These are phyloP conservation scores for Tetracentron sinense DNA, from an alignment of 164 flowering plant genomes.

Conservation along the genomic window DNA sequence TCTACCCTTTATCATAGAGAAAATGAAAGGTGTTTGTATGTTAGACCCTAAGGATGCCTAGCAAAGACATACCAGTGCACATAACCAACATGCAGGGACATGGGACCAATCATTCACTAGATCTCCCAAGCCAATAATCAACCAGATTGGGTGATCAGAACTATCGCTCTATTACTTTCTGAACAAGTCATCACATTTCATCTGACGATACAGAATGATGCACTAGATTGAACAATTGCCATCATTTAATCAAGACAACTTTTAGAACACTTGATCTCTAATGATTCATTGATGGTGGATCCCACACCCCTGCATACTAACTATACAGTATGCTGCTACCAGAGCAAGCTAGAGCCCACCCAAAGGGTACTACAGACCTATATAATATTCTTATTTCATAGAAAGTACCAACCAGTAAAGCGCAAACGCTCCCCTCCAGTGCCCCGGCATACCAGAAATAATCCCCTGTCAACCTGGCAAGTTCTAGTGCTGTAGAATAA, in stretches of 20 bases:
- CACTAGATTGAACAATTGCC: neutral
- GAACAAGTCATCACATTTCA: neutral
- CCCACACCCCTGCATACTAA: neutral
- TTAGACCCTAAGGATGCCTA: neutral
- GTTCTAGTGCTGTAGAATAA: slow-evolving; percentile 91
- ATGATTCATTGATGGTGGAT: neutral
- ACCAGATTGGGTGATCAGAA: neutral
- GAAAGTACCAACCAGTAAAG: slow-evolving; percentile 66
- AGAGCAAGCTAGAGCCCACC: neutral
- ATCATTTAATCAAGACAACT: neutral
- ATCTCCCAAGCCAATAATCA: neutral
- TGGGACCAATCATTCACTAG: neutral
- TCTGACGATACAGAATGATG: neutral
- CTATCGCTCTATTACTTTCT: neutral
- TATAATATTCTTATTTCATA: slow-evolving; percentile 2
- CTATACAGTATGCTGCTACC: neutral
- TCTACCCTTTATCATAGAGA: neutral
- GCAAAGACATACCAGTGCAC: neutral
- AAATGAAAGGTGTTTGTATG: neutral
- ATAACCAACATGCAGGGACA: neutral
- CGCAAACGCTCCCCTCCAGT: slow-evolving; percentile 96
- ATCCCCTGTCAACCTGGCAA: slow-evolving; percentile 92
- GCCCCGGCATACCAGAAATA: slow-evolving; percentile 99
- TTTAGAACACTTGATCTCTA: neutral
- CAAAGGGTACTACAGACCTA: neutral